phyloP scores from a whole-genome alignment of 495 filamentous ascomycete genomes.

The Trichoderma asperelloides region DNA sequence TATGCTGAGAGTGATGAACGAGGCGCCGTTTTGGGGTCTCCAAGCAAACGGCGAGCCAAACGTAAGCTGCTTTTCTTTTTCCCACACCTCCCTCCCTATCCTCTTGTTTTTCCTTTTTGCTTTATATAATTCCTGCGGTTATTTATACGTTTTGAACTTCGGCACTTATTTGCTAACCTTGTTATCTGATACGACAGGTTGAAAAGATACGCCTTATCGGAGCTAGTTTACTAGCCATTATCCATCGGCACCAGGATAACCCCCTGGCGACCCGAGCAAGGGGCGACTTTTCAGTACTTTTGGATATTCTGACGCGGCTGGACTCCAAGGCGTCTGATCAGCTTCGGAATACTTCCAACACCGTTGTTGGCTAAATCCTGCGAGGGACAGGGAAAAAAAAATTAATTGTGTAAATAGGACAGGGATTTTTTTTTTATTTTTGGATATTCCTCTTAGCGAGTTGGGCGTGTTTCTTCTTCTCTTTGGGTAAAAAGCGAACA shows the following conservation, averaged over 20 bases:
- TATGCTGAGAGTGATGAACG: slow-evolving; percentile 8
- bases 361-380: slow-evolving; percentile 1
- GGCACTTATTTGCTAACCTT: slow-evolving; percentile 16
- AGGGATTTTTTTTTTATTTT: not conserved
- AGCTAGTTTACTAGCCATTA: slow-evolving; percentile 22
- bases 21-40: slow-evolving; percentile 9
- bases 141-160: not conserved
- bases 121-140: not conserved
- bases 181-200: slow-evolving; percentile 14
- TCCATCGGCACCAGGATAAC: slow-evolving; percentile 17
- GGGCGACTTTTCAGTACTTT: not conserved
- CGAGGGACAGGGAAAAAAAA: not conserved
- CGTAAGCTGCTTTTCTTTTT: not conserved
- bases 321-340: slow-evolving; percentile 2
- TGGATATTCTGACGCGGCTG: slow-evolving; percentile 1
- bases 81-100: not conserved
- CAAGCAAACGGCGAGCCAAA: slow-evolving; percentile 8
- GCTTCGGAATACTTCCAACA: not conserved
- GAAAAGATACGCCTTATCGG: slow-evolving; percentile 26
- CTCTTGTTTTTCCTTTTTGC: not conserved
- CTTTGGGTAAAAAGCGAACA: not conserved
- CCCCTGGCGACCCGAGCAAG: not conserved
- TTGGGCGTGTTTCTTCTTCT: not conserved
- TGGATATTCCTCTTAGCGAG: not conserved
- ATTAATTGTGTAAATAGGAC: not conserved